Evolutionary conservation across 2,329 filamentous ascomycete species (phyloP), one percentile per base, ranked within the genome.

Genomic region (Bipolaris oryzae): DNA sequence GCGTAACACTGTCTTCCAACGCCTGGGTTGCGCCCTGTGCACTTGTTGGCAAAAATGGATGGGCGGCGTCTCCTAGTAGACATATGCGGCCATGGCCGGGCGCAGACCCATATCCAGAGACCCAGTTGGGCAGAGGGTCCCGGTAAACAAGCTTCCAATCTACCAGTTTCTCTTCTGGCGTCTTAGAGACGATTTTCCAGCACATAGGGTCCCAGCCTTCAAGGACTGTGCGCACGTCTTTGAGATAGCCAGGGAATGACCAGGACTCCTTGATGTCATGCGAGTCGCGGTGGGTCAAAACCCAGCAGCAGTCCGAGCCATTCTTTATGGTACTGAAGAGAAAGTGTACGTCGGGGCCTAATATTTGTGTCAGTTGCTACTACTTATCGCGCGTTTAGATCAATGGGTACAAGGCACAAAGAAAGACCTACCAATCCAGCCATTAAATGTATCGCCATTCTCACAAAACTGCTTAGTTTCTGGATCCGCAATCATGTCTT

Each of bases 101-200:
- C 0, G 70, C 71, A 20, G 58, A 54, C 35, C 81, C 79, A 52
- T 80, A 79, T n/a, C 73, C 71, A 0, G 79, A 82, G 1, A 84
- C 76, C 83, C 83, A 85, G 0, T 76, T 80, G 0, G 81, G 79
- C 9, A 82, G 73, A 0, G 82, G 82, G 62, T 84, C 81, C 38
- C 82, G 77, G 57, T 82, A 84, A 42, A 82, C 81, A 21, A 85
- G 80, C 61, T 83, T 84, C 82, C 82, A 85, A 63, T 84, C 81
- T 1, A 85, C 75, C 20, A 80, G 62, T 10, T 70, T 70, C 0
- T 61, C 56, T 60, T 75, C 67, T 7, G 75, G 74, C 0, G 76
- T 78, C 43, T 73, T 72, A 21, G 72, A 74, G 18, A 76, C 66
- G 34, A 76, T 71, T 13, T 67, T 66, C 48, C 63, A 72, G 54